Conservation (phyloP, 257 asterid genomes). For the Scutellaria minor region DNA sequence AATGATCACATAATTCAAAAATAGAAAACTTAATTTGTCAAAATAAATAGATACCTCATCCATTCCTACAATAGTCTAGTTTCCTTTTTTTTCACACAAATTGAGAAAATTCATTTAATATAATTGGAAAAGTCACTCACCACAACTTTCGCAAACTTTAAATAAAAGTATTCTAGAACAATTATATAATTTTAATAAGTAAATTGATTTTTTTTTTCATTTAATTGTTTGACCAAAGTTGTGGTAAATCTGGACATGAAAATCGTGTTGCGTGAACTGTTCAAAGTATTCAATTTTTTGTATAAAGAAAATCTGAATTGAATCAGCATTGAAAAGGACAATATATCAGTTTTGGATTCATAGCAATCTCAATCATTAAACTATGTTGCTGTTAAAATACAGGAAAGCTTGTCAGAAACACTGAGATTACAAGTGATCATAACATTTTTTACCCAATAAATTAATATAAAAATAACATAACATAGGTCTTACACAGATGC, state of each 20-base stretch:
- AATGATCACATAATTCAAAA: not conserved
- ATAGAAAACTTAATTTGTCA: not conserved
- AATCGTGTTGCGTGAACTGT: slow-evolving; percentile 15
- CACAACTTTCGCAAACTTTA: too few species aligned
- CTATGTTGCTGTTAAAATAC: slow-evolving; percentile 29
- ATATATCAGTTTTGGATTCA: slow-evolving; percentile 33
- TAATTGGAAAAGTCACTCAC: too few species aligned
- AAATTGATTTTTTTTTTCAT: not conserved
- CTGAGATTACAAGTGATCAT: slow-evolving; percentile 11
- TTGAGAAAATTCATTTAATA: too few species aligned
- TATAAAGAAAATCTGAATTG: too few species aligned
- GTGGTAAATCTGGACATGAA: not conserved
- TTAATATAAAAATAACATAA: too few species aligned
- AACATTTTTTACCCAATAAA: too few species aligned
- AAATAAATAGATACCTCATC: not conserved
- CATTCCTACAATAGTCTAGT: too few species aligned
- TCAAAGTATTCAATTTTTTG: not conserved
- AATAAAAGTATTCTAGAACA: too few species aligned
- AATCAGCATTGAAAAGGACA: slow-evolving; percentile 28
- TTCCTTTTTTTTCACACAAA: too few species aligned
- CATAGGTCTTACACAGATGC: too few species aligned
- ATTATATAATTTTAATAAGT: too few species aligned
- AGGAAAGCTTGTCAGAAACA: slow-evolving; percentile 26
- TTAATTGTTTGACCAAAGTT: not conserved
- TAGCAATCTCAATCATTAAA: slow-evolving; percentile 37